phyloP scores from a whole-genome alignment of 495 filamentous ascomycete species.

The Daldinia concentrica region DNA sequence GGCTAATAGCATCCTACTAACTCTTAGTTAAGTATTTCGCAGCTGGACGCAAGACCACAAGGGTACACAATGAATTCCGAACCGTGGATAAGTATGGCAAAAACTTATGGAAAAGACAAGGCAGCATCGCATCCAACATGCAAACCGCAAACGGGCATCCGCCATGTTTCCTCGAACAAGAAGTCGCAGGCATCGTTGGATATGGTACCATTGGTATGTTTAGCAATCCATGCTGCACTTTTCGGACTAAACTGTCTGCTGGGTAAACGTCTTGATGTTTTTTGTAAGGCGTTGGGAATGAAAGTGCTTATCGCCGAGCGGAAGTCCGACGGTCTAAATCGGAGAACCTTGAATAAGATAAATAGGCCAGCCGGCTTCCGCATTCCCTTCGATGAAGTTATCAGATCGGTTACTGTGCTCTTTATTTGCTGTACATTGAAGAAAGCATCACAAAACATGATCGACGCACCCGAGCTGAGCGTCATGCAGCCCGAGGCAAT shows the following conservation, averaged over 20 bases:
- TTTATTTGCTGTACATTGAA: no score
- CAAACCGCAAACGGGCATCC: not conserved
- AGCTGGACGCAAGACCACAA: not conserved
- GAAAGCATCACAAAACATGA: no score
- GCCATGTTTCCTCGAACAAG: not conserved
- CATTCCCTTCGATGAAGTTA: no score
- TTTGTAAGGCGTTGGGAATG: not conserved
- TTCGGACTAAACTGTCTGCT: not conserved
- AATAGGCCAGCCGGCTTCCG: no score
- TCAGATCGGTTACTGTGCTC: no score
- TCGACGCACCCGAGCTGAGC: no score
- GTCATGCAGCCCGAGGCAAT: no score
- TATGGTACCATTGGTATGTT: not conserved
- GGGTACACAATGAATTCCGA: not conserved
- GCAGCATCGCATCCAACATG: not conserved
- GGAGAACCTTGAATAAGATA: not conserved
- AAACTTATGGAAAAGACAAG: not conserved
- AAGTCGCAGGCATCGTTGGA: not conserved
- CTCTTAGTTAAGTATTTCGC: not conserved
- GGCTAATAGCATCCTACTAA: not conserved
- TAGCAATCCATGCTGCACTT: not conserved
- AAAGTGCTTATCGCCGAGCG: not conserved
- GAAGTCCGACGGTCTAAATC: not conserved
- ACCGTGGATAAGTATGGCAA: not conserved
- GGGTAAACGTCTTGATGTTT: not conserved